Conservation (phyloP, 495 filamentous ascomycete genomes). For the Neurospora sp. region DNA sequence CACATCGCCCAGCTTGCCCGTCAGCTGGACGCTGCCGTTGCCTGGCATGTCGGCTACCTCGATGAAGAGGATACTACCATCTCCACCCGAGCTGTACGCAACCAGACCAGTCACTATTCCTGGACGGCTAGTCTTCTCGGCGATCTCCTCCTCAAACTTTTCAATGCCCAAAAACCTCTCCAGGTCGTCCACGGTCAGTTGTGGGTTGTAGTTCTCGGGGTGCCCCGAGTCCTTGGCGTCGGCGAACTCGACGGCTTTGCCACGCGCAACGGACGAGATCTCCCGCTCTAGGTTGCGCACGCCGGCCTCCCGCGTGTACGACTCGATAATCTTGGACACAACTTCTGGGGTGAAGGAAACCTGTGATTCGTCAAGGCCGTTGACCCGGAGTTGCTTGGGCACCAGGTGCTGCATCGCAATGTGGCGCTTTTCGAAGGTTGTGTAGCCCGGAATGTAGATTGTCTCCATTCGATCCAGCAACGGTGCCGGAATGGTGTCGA, state of each 20-base stretch:
- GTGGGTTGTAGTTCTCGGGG: conserved; percentile 60
- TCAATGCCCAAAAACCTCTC: conserved; percentile 90
- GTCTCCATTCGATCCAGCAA: conserved; percentile 98
- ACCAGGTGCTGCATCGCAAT: conserved; percentile 90
- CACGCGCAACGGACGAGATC: conserved; percentile 85
- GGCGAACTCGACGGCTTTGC: conserved; percentile 90
- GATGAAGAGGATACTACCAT: conserved; percentile 96
- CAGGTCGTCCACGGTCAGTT: conserved; percentile 65
- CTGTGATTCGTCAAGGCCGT: conserved; percentile 68
- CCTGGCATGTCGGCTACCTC: conserved; percentile 98
- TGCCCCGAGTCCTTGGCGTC: conserved; percentile 75
- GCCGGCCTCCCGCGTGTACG: conserved; percentile 95
- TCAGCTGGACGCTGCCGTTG: conserved; percentile 86
- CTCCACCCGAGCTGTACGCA: conserved; percentile 87
- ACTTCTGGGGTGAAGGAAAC: conserved; percentile 71
- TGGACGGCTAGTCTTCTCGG: conserved; percentile 75
- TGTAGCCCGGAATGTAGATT: conserved; percentile 86
- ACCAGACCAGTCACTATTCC: conserved; percentile 96
- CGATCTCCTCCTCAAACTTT: conserved; percentile 90
- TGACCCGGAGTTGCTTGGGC: conserved; percentile 75
- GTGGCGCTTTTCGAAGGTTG: conserved; percentile 93
- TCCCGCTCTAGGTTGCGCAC: conserved; percentile 95
- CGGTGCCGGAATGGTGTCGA: conserved; percentile 90
- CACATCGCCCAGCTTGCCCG: conserved; percentile 95
- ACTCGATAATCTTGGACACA: conserved; percentile 85